phyloP scores from a whole-genome alignment of 495 filamentous ascomycete species.

The Aspergillus olivimuriae region DNA sequence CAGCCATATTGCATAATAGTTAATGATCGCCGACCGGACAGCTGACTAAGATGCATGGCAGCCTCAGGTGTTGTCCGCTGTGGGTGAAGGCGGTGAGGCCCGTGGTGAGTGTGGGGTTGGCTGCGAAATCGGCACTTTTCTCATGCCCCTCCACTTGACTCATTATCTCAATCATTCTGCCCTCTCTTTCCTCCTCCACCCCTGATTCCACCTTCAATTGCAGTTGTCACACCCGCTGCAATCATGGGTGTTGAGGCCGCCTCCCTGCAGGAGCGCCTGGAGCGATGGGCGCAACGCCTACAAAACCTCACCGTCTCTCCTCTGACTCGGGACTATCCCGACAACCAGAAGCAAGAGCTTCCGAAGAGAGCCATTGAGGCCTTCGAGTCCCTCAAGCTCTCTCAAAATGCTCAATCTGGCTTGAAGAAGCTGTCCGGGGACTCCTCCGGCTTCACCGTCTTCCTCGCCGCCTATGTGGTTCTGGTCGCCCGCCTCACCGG shows the following conservation, averaged over 20 bases:
- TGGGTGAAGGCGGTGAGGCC: background rate
- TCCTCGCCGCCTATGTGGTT: slow-evolving; percentile 42
- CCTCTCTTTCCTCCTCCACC: background rate
- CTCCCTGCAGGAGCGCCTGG: slow-evolving; percentile 38
- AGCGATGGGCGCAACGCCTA: slow-evolving; percentile 42
- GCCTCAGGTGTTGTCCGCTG: too few relatives aligned
- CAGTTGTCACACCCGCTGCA: slow-evolving; percentile 15
- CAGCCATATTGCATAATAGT: too few relatives aligned
- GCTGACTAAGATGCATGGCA: too few relatives aligned
- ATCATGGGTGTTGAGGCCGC: slow-evolving; percentile 33
- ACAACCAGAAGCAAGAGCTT: slow-evolving; percentile 29
- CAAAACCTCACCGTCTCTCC: slow-evolving; percentile 44
- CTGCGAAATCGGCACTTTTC: slow-evolving; percentile 17
- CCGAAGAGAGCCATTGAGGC: slow-evolving; percentile 42
- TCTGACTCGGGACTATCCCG: slow-evolving; percentile 45
- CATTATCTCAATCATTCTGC: slow-evolving; percentile 1
- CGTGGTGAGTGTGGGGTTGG: too few relatives aligned
- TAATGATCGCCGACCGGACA: too few relatives aligned
- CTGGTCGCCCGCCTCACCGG: slow-evolving; percentile 46
- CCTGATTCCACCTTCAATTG: slow-evolving; percentile 10
- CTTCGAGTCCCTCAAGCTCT: slow-evolving; percentile 38
- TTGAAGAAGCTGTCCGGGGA: slow-evolving; percentile 37
- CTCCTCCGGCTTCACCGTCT: slow-evolving; percentile 38
- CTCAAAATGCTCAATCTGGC: slow-evolving; percentile 29
- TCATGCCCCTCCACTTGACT: slow-evolving; percentile 9